Percentiles rank a stretch among this genome's conserved stretches.
Evolutionary conservation across 2,329 filamentous ascomycete genomes (phyloP).

Genomic region (Mariannaea sp.): DNA sequence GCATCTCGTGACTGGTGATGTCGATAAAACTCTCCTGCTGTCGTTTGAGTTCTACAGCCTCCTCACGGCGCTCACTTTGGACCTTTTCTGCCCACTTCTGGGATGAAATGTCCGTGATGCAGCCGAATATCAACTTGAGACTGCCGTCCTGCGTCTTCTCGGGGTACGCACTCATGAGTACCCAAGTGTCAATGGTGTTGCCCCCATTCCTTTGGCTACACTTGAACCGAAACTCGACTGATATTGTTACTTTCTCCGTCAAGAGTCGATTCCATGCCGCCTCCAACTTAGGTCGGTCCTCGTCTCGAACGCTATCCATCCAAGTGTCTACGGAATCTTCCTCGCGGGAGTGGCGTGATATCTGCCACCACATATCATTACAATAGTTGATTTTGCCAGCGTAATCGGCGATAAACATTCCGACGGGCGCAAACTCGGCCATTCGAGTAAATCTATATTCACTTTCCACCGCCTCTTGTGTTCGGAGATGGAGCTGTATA

Average conservation of each 20-base stretch:
- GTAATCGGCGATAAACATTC: slow-evolving; percentile 81
- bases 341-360: slow-evolving; percentile 68
- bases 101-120: slow-evolving; percentile 82
- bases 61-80: slow-evolving; percentile 76
- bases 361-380: slow-evolving; percentile 79
- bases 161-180: slow-evolving; percentile 75
- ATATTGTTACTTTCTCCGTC: slow-evolving; percentile 65
- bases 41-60: slow-evolving; percentile 79
- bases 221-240: slow-evolving; percentile 77
- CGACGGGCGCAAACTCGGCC: slow-evolving; percentile 83
- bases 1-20: slow-evolving; percentile 76
- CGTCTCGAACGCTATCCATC: slow-evolving; percentile 73
- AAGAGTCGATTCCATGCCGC: slow-evolving; percentile 67
- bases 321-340: slow-evolving; percentile 65
- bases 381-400: slow-evolving; percentile 75
- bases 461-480: slow-evolving; percentile 66
- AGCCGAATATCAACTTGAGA: slow-evolving; percentile 77
- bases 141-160: slow-evolving; percentile 67
- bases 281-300: slow-evolving; percentile 65
- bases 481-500: slow-evolving; percentile 70
- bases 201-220: slow-evolving; percentile 65
- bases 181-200: slow-evolving; percentile 72
- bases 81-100: slow-evolving; percentile 85
- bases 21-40: slow-evolving; percentile 75
- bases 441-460: slow-evolving; percentile 83